These are phyloP conservation scores for Amniculicola lignicola DNA, from an alignment of 495 filamentous ascomycete genomes.

Conservation along the genomic window DNA sequence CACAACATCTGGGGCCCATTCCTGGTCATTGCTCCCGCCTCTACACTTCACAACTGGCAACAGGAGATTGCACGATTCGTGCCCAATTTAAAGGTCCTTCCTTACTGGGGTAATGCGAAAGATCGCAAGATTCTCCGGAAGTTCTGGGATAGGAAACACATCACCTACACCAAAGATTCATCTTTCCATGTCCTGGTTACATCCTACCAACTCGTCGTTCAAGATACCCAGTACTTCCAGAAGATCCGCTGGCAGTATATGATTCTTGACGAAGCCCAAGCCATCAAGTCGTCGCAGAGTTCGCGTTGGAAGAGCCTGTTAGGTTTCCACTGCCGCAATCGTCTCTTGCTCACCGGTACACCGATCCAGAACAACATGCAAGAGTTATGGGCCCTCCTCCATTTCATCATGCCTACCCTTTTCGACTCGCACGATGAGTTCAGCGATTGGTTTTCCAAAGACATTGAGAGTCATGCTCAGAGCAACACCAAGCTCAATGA, in stretches of 20 bases:
- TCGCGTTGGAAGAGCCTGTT: constrained; percentile 95
- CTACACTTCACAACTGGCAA: constrained; percentile 98
- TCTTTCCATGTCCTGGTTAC: constrained; percentile 95
- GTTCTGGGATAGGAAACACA: constrained; percentile 98
- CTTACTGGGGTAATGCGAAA: constrained; percentile 93
- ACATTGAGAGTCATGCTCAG: constrained; percentile 97
- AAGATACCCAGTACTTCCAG: constrained; percentile 94
- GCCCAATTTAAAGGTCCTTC: constrained; percentile 86
- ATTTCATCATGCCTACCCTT: constrained; percentile 98
- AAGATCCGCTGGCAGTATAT: constrained; percentile 99
- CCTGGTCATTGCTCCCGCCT: constrained; percentile 92
- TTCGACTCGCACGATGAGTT: constrained; percentile 99
- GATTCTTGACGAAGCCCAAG: constrained; percentile 97
- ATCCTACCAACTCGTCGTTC: constrained; percentile 94
- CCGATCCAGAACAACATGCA: constrained; percentile 99
- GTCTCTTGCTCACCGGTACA: constrained; percentile 90
- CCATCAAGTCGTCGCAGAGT: constrained; percentile 96
- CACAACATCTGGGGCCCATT: constrained; percentile 99
- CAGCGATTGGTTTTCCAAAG: constrained; percentile 99
- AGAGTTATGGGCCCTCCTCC: constrained; percentile 93
- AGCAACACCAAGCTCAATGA: constrained; percentile 99
- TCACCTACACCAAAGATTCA: constrained; percentile 88
- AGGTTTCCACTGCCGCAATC: constrained; percentile 92
- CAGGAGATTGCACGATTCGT: constrained; percentile 96
- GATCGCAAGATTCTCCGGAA: constrained; percentile 95